Evolutionary conservation across 2,329 filamentous ascomycete species (phyloP), one percentile per base, ranked within the genome.

Genomic region (Metarhizium sp.): DNA sequence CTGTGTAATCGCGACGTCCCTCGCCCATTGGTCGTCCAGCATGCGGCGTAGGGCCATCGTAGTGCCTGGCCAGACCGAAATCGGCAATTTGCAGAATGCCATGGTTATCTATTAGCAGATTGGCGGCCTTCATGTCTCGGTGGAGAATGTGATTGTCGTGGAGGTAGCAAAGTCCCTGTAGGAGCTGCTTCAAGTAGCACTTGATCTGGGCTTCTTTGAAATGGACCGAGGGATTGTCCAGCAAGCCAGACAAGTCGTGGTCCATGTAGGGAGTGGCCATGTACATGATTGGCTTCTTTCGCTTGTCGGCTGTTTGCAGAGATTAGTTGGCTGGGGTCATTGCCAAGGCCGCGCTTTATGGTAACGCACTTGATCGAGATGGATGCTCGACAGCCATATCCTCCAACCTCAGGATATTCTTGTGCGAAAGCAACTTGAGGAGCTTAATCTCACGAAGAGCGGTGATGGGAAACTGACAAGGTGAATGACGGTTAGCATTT

Each of bases 241-340:
- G 84, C 34, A 99, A 82, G 48, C 94, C 94, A 8, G 92, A 95
- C n/a, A 99, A 80, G 72, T 99, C 94, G 73, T 99, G 94, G 64
- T 97, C 92, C 91, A 97, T 96, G 71, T 99, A 99, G 6, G 92
- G 94, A 48, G 87, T 96, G 52, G 95, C 92, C 94, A 99, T 99
- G 73, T 97, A 97, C 78, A 99, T 91, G 63, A 92, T 92, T 3
- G 87, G 86, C 57, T 86, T 84, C 71, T 89, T 91, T 62, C 86
- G 82, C 71, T 90, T 89, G 68, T 92, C 88, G 63, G 82, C 84
- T 86, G 64, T 20, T 55, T 32, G 11, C 16, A 34, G 48, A 30
- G 13, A 36, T 55, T 20, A 51, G 53, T 20, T 48, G 45, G 45
- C 29, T 16, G 11, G 38, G 42, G 25, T 40, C 34, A 25, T 25